Conservation (phyloP, 2,329 filamentous ascomycete species). For the Colletotrichum sansevieriae region DNA sequence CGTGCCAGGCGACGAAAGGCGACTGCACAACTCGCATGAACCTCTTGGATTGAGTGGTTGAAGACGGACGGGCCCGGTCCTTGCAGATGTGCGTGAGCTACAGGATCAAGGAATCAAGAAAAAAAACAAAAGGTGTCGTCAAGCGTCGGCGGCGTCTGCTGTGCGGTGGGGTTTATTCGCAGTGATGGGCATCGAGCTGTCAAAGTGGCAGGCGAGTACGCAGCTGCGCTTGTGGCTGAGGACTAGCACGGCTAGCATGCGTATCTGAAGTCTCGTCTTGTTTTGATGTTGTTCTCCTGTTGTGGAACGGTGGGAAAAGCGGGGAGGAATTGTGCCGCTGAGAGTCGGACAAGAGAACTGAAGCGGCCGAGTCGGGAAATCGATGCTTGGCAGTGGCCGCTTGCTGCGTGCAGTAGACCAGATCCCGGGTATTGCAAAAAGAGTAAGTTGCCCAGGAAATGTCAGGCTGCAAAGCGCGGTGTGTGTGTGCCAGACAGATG, state of each 20-base stretch:
- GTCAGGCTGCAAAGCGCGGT: too few species aligned
- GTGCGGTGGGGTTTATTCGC: neutral
- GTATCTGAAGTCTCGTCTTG: slow-evolving; percentile 14
- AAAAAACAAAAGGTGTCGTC: neutral
- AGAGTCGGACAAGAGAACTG: neutral
- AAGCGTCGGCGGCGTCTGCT: slow-evolving; percentile 24
- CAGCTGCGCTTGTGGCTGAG: slow-evolving; percentile 36
- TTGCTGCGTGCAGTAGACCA: too few species aligned
- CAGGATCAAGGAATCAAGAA: slow-evolving; percentile 24
- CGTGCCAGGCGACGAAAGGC: slow-evolving; percentile 26
- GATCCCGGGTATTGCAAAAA: neutral
- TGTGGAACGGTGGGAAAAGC: slow-evolving; percentile 13
- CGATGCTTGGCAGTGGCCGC: too few species aligned
- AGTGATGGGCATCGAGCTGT: slow-evolving; percentile 29
- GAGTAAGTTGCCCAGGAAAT: neutral
- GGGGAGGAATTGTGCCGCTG: slow-evolving; percentile 19
- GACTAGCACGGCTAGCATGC: slow-evolving; percentile 10
- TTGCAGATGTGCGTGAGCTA: slow-evolving; percentile 32
- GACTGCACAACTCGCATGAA: slow-evolving; percentile 34
- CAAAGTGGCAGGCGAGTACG: slow-evolving; percentile 36
- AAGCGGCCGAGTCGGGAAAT: slow-evolving; percentile 19
- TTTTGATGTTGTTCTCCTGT: slow-evolving; percentile 21
- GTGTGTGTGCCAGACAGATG: neutral
- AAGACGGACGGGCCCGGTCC: slow-evolving; percentile 26
- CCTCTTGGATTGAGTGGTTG: slow-evolving; percentile 19